phyloP scores from a whole-genome alignment of 2,329 filamentous ascomycete species.

The Phialophora macrospora region DNA sequence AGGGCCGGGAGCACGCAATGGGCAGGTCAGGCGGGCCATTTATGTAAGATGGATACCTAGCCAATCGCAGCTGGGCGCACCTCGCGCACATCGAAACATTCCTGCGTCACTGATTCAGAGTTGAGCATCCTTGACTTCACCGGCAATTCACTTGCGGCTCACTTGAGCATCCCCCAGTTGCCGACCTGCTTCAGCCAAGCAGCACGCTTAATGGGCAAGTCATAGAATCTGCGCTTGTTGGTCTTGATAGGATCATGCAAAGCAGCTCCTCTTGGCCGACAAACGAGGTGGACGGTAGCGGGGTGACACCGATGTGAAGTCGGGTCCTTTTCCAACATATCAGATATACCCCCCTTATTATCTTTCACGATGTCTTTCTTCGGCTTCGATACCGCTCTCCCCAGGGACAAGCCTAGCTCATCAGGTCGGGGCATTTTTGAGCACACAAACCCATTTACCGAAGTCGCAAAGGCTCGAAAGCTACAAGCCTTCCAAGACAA shows the following conservation, averaged over 20 bases:
- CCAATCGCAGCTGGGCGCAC: conserved; percentile 11
- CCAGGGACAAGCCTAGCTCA: conserved; percentile 55
- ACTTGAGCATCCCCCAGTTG: conserved; percentile 4
- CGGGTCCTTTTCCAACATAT: conserved; percentile 54
- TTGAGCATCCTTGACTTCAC: background rate
- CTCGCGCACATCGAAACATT: conserved; percentile 17
- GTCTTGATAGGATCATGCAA: conserved; percentile 36
- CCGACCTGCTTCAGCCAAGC: conserved; percentile 9
- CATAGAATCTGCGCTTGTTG: conserved; percentile 23
- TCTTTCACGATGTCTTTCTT: conserved; percentile 83
- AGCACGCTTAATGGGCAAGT: conserved; percentile 16
- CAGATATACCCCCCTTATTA: background rate
- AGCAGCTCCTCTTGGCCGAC: conserved; percentile 32
- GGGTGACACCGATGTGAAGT: conserved; percentile 13
- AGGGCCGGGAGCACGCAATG: background rate
- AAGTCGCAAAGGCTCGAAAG: conserved; percentile 65
- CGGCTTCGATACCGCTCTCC: conserved; percentile 75
- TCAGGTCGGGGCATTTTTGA: conserved; percentile 76
- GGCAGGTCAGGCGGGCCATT: conserved; percentile 16
- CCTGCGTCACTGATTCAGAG: conserved; percentile 13
- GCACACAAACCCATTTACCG: conserved; percentile 86
- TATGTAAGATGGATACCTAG: background rate
- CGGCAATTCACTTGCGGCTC: background rate
- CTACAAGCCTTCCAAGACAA: conserved; percentile 53
- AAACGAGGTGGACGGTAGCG: conserved; percentile 35